These are phyloP conservation scores for Adansonia rubrostipa DNA, from an alignment of 441 rosid genomes.

Conservation along the genomic window DNA sequence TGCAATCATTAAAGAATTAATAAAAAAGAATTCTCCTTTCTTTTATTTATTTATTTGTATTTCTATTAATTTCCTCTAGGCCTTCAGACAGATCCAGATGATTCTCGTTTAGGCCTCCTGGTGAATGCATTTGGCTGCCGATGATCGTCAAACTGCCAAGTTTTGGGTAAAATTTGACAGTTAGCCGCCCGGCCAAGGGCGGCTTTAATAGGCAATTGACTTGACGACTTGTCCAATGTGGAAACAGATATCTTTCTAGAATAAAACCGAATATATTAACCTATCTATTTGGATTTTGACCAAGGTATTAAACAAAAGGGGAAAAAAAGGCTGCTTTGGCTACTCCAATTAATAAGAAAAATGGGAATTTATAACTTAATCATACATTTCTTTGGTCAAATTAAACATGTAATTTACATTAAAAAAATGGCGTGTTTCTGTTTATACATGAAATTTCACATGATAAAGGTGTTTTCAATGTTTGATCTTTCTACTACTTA, in stretches of 20 bases:
- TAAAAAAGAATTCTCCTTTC: no score
- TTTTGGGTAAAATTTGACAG: conserved; percentile 16
- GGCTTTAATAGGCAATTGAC: conserved; percentile 18
- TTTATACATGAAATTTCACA: background rate
- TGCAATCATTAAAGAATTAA: no score
- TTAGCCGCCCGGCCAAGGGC: conserved; percentile 21
- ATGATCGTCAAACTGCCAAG: background rate
- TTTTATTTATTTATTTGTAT: background rate
- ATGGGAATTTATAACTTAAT: background rate
- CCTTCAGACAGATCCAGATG: background rate
- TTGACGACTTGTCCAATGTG: conserved; percentile 5
- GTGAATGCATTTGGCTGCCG: background rate
- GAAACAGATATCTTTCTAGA: conserved; percentile 3
- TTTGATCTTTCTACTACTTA: background rate
- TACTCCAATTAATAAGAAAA: conserved; percentile 6
- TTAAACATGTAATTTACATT: background rate
- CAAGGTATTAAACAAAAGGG: background rate
- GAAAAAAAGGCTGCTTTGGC: conserved; percentile 19
- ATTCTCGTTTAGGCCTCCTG: background rate
- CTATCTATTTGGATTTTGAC: conserved; percentile 14
- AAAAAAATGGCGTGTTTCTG: background rate
- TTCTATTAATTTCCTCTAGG: background rate
- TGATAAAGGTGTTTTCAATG: background rate
- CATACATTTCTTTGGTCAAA: background rate
- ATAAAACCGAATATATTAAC: conserved; percentile 15